Base-by-base conservation (phyloP, 805 yeast species). In the Naumovozyma dairenensis region DNA sequence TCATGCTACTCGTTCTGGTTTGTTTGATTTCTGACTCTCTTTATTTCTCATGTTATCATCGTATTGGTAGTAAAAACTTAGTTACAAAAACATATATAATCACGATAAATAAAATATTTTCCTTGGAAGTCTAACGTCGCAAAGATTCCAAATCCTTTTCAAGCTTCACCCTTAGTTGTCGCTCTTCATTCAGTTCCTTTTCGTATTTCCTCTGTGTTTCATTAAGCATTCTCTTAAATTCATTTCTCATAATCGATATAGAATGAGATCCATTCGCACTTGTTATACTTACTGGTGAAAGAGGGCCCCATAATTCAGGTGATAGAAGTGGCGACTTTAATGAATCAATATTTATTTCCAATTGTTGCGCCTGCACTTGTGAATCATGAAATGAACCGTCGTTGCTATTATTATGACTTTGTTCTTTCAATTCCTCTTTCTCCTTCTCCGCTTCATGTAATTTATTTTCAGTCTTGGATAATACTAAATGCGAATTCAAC, bases 151-250 rank as follows among this genome's bases (percentile, higher is more conserved):
- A 42, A 32, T 68, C 51, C 21, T 60, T 53, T 31, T 65, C 63
- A 22, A 76, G 51, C 38, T 70, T 62, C 25, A 63, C 55, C 42
- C 76, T 63, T 40, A 66, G 65, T n/a, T 64, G 55, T 28, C 73
- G 64, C 53, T 78, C 84, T 42, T 67, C 66, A 24, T 65, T 62
- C 29, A 80, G 53, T 41, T 78, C 81, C 8, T 60, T 48, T 43
- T 77, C 83, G 46, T 77, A 74, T 36, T 66, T 73, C 29, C 67
- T 71, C 40, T 77, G 82, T 37, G 79, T 71, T 25, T 74, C 76
- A 16, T 66, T 59, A 4, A 80, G 74, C 32, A 79, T 59, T 45
- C 73, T 77, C 54, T 72, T 79, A 59, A 80, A 80, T 53, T 80
- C 86, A 40, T 71, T 66, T 36, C 83, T 63, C 55, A 80, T 59